A percentile compares a stretch with the other conserved stretches of the same genome.
Conservation (phyloP, 2,329 filamentous ascomycete species). For the Neonectria ditissima region DNA sequence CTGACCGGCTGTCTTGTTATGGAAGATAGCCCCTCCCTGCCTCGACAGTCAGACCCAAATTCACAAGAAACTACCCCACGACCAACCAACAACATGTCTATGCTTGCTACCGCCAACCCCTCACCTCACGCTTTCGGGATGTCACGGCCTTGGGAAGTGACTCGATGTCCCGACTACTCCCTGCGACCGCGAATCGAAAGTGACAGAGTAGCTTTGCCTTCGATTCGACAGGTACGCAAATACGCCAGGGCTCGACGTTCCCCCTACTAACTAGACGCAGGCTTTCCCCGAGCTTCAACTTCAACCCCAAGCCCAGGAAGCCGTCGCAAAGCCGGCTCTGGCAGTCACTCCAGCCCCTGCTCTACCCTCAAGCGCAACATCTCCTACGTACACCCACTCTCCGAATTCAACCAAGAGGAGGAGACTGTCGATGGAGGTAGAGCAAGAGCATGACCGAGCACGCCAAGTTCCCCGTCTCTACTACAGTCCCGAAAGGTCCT, state of each 20-base stretch:
- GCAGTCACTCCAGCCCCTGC: conserved; percentile 52
- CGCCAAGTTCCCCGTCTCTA: conserved; percentile 63
- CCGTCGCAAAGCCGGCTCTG: conserved; percentile 46
- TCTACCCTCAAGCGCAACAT: conserved; percentile 47
- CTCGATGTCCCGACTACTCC: conserved; percentile 50
- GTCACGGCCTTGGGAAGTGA: conserved; percentile 55
- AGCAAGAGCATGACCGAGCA: conserved; percentile 53
- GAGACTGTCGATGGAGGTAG: conserved; percentile 57
- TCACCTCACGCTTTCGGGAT: conserved; percentile 56
- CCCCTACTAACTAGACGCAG: conserved; percentile 48
- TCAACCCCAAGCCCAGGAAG: conserved; percentile 49
- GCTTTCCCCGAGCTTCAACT: conserved; percentile 59
- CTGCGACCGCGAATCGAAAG: conserved; percentile 53
- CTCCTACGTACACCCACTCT: conserved; percentile 63
- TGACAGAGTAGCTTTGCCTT: conserved; percentile 60
- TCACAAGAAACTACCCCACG: conserved; percentile 39
- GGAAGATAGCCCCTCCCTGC: conserved; percentile 55
- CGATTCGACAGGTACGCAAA: conserved; percentile 64
- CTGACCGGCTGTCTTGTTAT: conserved; percentile 48
- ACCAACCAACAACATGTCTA: conserved; percentile 62
- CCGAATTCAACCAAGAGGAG: conserved; percentile 62
- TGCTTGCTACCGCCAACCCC: conserved; percentile 60
- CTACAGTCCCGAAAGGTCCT: conserved; percentile 50
- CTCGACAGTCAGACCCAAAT: conserved; percentile 45
- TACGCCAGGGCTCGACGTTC: not conserved